These are phyloP conservation scores for Stygiomarasmius scandens DNA, from an alignment of 1,284 basidiomycete genomes.

Conservation along the genomic window DNA sequence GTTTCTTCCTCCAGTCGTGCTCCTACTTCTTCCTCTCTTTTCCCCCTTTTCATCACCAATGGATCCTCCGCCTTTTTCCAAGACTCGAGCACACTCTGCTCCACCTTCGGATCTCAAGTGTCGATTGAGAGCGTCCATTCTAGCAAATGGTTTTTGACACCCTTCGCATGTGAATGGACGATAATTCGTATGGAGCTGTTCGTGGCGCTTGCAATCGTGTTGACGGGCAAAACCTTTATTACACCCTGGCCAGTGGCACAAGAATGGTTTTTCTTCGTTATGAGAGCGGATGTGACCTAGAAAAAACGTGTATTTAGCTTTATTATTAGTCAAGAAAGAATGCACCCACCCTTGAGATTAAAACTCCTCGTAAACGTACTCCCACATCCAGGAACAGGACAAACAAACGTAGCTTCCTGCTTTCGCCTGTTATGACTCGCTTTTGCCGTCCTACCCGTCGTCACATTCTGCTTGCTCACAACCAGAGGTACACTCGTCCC, in stretches of 20 bases:
- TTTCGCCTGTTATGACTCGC: constrained; percentile 73
- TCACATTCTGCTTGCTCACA: constrained; percentile 63
- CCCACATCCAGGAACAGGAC: constrained; percentile 77
- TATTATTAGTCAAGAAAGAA: no score
- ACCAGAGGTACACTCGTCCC: constrained; percentile 17
- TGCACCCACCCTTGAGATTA: constrained; percentile 71
- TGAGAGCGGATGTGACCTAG: constrained; percentile 81
- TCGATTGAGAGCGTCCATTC: constrained; percentile 65
- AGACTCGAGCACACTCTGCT: constrained; percentile 34
- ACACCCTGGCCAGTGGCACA: constrained; percentile 85
- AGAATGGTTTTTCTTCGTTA: constrained; percentile 81
- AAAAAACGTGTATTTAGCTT: no score
- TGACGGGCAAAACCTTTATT: constrained; percentile 83
- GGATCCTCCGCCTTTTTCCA: constrained; percentile 20
- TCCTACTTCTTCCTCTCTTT: background rate
- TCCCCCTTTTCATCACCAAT: constrained; percentile 15
- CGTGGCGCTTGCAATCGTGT: constrained; percentile 83
- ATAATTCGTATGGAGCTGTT: constrained; percentile 64
- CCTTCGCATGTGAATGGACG: constrained; percentile 66
- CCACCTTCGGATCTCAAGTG: constrained; percentile 46
- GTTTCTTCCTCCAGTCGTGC: background rate
- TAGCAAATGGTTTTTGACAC: constrained; percentile 64
- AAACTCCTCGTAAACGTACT: constrained; percentile 84
- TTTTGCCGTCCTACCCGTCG: constrained; percentile 73
- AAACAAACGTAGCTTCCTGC: constrained; percentile 73